phyloP scores from a whole-genome alignment of 371 early-diverging fungal species.

The Blastocladiella emersonii region DNA sequence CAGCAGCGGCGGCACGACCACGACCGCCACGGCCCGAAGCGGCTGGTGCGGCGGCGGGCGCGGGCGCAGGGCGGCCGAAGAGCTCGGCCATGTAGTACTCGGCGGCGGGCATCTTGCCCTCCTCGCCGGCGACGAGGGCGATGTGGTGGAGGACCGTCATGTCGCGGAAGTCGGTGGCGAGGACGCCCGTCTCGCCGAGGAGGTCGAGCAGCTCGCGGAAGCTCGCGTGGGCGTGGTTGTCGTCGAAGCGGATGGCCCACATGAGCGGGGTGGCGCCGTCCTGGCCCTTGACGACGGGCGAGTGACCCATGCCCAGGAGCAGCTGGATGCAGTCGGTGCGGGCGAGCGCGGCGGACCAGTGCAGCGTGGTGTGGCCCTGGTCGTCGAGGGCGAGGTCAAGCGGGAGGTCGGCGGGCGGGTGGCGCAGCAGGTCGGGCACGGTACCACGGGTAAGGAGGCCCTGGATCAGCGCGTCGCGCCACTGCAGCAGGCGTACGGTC shows the following conservation, averaged over 20 bases:
- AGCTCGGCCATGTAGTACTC: constrained; percentile 1
- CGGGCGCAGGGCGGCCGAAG: background rate
- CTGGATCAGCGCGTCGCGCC: background rate
- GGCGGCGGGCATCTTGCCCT: background rate
- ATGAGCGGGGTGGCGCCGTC: constrained; percentile 82
- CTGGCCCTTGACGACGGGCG: constrained; percentile 29
- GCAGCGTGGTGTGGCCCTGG: constrained; percentile 82
- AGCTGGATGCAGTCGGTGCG: constrained; percentile 61
- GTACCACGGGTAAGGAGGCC: constrained; percentile 1
- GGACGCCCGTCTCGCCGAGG: constrained; percentile 17
- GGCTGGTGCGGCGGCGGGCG: background rate
- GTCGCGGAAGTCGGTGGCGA: background rate
- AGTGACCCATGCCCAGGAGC: background rate
- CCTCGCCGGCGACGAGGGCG: background rate
- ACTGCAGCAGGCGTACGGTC: background rate
- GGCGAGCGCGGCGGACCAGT: constrained; percentile 92
- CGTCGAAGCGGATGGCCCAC: constrained; percentile 73
- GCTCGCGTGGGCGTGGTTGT: constrained; percentile 68
- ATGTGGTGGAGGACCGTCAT: constrained; percentile 3
- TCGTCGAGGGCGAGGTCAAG: constrained; percentile 81
- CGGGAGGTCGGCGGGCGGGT: constrained; percentile 45
- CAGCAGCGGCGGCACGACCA: no score
- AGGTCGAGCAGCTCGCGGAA: constrained; percentile 64
- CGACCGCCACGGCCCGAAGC: background rate
- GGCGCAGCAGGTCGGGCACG: constrained; percentile 35